These are phyloP conservation scores for Nakazawaea molendinolei DNA, from an alignment of 805 yeast genomes.

Conservation along the genomic window DNA sequence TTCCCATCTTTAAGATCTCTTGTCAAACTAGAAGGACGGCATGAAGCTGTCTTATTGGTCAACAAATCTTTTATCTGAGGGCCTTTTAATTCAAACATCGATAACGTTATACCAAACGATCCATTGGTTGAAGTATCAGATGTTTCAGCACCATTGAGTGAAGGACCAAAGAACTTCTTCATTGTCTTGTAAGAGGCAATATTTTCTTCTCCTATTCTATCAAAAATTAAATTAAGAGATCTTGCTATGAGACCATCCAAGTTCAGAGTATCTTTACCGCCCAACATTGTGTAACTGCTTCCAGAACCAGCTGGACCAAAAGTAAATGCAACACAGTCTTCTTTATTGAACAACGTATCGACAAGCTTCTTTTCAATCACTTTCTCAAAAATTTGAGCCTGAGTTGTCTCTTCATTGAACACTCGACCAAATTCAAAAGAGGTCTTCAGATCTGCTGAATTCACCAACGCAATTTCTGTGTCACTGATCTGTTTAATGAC, in stretches of 20 bases:
- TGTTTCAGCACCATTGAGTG: neutral
- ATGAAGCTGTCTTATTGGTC: conserved; percentile 18
- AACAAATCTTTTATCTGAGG: conserved; percentile 37
- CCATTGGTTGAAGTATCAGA: no score
- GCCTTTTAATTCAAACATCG: conserved; percentile 47
- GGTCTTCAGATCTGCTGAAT: neutral
- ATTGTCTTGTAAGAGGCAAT: conserved; percentile 2
- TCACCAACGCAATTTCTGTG: no score
- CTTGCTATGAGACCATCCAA: conserved; percentile 15
- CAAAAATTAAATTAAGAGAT: conserved; percentile 20
- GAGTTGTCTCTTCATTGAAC: conserved; percentile 20
- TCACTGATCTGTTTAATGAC: no score
- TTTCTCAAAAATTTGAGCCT: conserved; percentile 29
- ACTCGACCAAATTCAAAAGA: neutral
- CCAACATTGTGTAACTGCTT: conserved; percentile 33
- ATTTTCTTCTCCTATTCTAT: conserved; percentile 8
- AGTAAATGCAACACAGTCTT: conserved; percentile 39
- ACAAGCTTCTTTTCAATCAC: conserved; percentile 28
- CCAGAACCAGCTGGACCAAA: conserved; percentile 52
- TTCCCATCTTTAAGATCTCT: conserved; percentile 38
- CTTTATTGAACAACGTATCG: conserved; percentile 19
- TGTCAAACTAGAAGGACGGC: conserved; percentile 30
- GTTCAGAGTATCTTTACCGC: conserved; percentile 18
- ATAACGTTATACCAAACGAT: conserved; percentile 34
- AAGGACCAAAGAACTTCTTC: conserved; percentile 6